Base-by-base conservation (phyloP, 2,329 filamentous ascomycete genomes). In the Teratosphaeriaceae sp. region DNA sequence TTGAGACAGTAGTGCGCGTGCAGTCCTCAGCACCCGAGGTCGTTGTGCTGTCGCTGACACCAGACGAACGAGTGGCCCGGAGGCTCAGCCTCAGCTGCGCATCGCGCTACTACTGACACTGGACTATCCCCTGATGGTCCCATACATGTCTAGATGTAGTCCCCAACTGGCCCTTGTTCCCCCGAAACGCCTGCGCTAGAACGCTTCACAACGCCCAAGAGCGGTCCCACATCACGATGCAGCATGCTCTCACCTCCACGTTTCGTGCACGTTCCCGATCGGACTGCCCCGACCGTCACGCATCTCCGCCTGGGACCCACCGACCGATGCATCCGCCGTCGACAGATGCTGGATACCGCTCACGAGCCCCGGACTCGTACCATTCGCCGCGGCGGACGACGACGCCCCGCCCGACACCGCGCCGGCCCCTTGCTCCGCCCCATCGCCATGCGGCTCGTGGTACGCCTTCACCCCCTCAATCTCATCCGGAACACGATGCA, bases 321-420 rank as follows among this genome's bases (percentile, higher is more conserved):
- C 68, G 27, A 58, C 67, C 0, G 69, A 67, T 3, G 70, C 54
- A n/a, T 66, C 62, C n/a, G 57, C 51, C 1, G 68, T 70, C 0
- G 60, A 60, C 9, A 65, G 53, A 42, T 64, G 61, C 31, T 38
- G 38, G 3, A 36, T 7, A 8, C 47, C 46, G 6, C 21, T 41
- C 40, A 35, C 44, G 37, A 34, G 31, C 61, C 56, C 11, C 56
- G 46, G 2, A 60, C 55, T 15, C 52, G 50, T 11, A 60, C 51
- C 23, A 27, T 27, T 8, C 24, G 57, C 47, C 37, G 55, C 53
- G 38, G 45, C 33, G 27, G 49, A 50, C n/a, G n/a, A 43, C 58
- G 47, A 48, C 40, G 24, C 13, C 27, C 26, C 11, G 16, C 13
- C 20, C 21, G 35, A 31, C 8, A 27, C 24, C 24, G 24, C 24